phyloP scores from a whole-genome alignment of 352 stramenopile genomes.

The Thalassiosira tumida region DNA sequence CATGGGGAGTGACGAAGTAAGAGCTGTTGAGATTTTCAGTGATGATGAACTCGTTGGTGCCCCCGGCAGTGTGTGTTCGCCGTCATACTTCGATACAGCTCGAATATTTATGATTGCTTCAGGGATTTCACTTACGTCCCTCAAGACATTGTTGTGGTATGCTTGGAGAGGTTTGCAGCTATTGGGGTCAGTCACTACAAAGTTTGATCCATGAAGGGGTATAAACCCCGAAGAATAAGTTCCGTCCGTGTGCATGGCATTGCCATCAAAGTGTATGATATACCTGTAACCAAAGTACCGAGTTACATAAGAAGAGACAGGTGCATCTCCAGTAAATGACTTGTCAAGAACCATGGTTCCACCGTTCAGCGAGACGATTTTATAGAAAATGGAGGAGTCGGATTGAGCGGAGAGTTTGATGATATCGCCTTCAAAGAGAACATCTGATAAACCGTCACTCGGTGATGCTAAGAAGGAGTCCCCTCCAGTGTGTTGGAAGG shows the following conservation, averaged over 20 bases:
- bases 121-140: slow-evolving; percentile 69
- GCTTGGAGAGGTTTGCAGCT: slow-evolving; percentile 73
- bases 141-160: slow-evolving; percentile 81
- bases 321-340: slow-evolving; percentile 55
- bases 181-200: slow-evolving; percentile 65
- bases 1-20: slow-evolving; percentile 77
- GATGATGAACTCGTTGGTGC: slow-evolving; percentile 63
- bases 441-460: slow-evolving; percentile 58
- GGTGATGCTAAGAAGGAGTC: slow-evolving; percentile 62
- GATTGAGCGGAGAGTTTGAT: slow-evolving; percentile 75
- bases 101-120: slow-evolving; percentile 66
- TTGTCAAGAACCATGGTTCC: slow-evolving; percentile 68
- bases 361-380: slow-evolving; percentile 57
- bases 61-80: slow-evolving; percentile 70
- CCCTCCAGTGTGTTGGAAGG: slow-evolving; percentile 56
- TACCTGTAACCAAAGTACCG: slow-evolving; percentile 88
- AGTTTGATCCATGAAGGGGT: slow-evolving; percentile 71
- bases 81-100: slow-evolving; percentile 74
- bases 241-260: slow-evolving; percentile 87
- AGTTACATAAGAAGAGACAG: slow-evolving; percentile 43
- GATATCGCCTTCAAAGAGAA: slow-evolving; percentile 73
- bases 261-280: slow-evolving; percentile 91
- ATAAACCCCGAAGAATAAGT: slow-evolving; percentile 63
- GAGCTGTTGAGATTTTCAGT: slow-evolving; percentile 58
- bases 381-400: slow-evolving; percentile 70